These are phyloP conservation scores for Ophiostoma himal-ulmi DNA, from an alignment of 2,329 filamentous ascomycete species.

Conservation along the genomic window DNA sequence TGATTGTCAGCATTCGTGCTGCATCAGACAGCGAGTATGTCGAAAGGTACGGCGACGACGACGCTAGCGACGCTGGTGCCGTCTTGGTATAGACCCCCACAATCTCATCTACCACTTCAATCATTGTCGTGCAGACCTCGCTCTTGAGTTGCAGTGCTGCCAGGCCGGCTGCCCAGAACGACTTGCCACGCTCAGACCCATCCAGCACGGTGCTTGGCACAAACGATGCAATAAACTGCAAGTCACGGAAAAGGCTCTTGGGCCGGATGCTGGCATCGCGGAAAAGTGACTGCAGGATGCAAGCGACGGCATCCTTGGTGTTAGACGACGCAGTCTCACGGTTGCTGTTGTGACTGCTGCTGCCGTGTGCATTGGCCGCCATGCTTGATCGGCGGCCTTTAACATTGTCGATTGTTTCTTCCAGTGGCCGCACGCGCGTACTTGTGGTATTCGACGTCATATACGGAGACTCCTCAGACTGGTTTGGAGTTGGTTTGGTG, in stretches of 20 bases:
- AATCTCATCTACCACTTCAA: conserved; percentile 54
- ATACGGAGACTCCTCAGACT: conserved; percentile 18
- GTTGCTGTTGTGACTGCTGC: neutral
- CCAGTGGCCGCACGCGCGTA: conserved; percentile 42
- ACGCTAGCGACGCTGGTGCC: conserved; percentile 23
- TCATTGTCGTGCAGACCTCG: conserved; percentile 76
- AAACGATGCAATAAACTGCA: conserved; percentile 68
- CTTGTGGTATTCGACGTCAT: neutral
- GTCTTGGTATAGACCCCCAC: conserved; percentile 57
- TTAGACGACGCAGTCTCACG: conserved; percentile 36
- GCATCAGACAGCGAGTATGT: conserved; percentile 71
- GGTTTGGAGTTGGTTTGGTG: neutral
- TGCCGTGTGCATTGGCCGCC: conserved; percentile 45
- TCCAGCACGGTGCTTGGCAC: conserved; percentile 57
- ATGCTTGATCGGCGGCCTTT: conserved; percentile 60
- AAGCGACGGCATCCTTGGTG: conserved; percentile 60
- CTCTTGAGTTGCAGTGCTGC: conserved; percentile 85
- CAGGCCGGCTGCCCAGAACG: conserved; percentile 84
- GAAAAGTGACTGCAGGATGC: conserved; percentile 62
- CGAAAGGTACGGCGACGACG: conserved; percentile 31
- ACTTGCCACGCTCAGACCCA: conserved; percentile 61
- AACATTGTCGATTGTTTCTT: conserved; percentile 64
- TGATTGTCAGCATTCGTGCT: conserved; percentile 84
- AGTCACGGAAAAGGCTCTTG: conserved; percentile 71
- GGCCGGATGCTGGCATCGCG: conserved; percentile 64